Conservation (phyloP, 2,329 filamentous ascomycete genomes). For the Aspergillus transmontanensis region DNA sequence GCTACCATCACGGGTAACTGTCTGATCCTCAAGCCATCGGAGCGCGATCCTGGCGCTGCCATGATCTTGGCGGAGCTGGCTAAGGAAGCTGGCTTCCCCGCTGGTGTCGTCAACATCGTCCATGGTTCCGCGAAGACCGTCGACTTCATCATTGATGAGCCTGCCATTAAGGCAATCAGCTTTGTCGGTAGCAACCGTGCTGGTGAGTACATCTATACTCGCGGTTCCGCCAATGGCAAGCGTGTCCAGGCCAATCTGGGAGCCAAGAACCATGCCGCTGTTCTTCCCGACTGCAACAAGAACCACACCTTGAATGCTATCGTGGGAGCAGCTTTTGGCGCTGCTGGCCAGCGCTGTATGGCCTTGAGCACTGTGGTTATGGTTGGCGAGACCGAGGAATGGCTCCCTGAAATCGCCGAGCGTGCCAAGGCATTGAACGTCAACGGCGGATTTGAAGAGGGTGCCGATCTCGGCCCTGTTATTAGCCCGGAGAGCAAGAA, state of each 20-base stretch:
- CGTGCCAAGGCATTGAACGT: slow-evolving; percentile 62
- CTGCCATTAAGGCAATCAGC: slow-evolving; percentile 68
- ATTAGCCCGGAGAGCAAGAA: slow-evolving; percentile 66
- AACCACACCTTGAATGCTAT: slow-evolving; percentile 69
- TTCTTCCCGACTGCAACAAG: slow-evolving; percentile 70
- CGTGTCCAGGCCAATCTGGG: slow-evolving; percentile 70
- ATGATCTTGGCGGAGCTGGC: slow-evolving; percentile 69
- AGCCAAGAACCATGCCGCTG: slow-evolving; percentile 70
- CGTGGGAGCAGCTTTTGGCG: slow-evolving; percentile 68
- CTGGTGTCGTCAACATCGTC: slow-evolving; percentile 67
- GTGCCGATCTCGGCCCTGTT: slow-evolving; percentile 65
- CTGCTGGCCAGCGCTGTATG: slow-evolving; percentile 71
- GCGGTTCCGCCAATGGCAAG: slow-evolving; percentile 70
- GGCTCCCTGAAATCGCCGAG: slow-evolving; percentile 65
- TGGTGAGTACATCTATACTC: slow-evolving; percentile 69
- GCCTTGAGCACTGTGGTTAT: slow-evolving; percentile 66
- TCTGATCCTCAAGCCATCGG: slow-evolving; percentile 66
- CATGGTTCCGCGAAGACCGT: slow-evolving; percentile 67
- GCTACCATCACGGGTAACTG: slow-evolving; percentile 68
- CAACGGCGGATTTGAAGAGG: slow-evolving; percentile 65
- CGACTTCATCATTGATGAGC: slow-evolving; percentile 70
- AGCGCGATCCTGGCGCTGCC: slow-evolving; percentile 65
- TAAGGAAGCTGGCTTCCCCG: slow-evolving; percentile 65
- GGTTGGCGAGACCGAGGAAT: slow-evolving; percentile 67
- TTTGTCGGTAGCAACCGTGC: slow-evolving; percentile 71